Conservation (phyloP, 176 grass and related monocot species). For the Chloris gayana region DNA sequence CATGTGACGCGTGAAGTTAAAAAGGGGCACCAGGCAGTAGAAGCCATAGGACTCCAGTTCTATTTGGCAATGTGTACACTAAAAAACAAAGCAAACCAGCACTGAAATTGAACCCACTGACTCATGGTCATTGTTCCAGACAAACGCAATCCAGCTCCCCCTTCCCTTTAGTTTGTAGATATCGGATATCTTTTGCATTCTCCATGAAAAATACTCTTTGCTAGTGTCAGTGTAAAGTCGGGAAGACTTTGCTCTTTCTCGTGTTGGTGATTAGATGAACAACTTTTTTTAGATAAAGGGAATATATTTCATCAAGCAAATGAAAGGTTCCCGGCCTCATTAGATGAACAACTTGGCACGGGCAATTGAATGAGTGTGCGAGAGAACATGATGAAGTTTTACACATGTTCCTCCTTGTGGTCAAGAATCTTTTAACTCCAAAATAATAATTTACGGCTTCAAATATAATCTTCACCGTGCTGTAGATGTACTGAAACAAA, state of each 20-base stretch:
- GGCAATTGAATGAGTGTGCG: not conserved
- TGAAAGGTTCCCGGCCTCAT: no score
- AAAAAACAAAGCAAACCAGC: not conserved
- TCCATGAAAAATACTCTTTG: not conserved
- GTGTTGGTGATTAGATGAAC: not conserved
- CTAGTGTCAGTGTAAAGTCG: not conserved
- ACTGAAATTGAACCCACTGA: not conserved
- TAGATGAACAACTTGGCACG: no score
- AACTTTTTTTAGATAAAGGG: no score
- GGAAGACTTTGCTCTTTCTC: not conserved
- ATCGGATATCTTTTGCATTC: not conserved
- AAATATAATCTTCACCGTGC: no score
- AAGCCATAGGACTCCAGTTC: not conserved
- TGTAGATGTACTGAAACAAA: not conserved
- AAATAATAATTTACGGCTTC: not conserved
- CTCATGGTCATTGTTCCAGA: slow-evolving; percentile 23
- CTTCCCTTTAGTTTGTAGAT: not conserved
- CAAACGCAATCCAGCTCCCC: slow-evolving; percentile 3
- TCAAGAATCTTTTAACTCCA: no score
- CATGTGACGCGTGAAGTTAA: not conserved
- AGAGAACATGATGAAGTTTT: not conserved
- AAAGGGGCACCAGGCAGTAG: slow-evolving; percentile 9
- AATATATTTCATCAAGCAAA: no score
- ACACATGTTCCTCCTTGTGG: no score
- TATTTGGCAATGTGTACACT: slow-evolving; percentile 27